Conservation (phyloP, 306 rosid species). For the Sophora flavescens region DNA sequence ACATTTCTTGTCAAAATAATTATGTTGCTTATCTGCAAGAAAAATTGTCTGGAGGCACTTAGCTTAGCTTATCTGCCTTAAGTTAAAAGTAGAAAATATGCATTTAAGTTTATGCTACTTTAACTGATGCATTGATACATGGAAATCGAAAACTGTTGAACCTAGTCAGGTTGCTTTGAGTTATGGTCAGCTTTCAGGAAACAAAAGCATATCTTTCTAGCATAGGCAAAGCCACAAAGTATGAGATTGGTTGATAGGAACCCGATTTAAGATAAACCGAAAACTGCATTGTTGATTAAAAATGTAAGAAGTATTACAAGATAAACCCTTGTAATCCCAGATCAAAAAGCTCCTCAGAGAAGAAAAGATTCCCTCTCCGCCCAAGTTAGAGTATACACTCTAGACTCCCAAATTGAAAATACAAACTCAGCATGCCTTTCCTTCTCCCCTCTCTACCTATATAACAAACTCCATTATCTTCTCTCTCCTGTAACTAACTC, state of each 20-base stretch:
- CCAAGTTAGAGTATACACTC: no score
- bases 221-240: conserved; percentile 2
- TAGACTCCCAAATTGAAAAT: no score
- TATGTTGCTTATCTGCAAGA: conserved; percentile 33
- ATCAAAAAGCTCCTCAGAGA: no score
- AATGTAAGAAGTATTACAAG: no score
- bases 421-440: no score
- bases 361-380: no score
- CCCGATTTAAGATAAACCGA: no score
- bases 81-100: conserved; percentile 21
- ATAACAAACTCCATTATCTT: no score
- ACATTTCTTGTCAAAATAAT: conserved; percentile 17
- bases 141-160: neutral
- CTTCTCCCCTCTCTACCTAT: no score
- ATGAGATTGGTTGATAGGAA: neutral
- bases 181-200: conserved; percentile 3
- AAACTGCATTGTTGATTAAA: no score
- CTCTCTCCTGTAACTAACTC: no score
- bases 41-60: conserved; percentile 14
- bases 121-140: conserved; percentile 13
- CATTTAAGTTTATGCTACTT: conserved; percentile 7
- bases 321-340: no score
- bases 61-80: conserved; percentile 8
- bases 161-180: conserved; percentile 2
- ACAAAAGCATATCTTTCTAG: conserved; percentile 9